Base-by-base conservation (phyloP, 2,329 filamentous ascomycete species). In the Aspergillus calidoustus region DNA sequence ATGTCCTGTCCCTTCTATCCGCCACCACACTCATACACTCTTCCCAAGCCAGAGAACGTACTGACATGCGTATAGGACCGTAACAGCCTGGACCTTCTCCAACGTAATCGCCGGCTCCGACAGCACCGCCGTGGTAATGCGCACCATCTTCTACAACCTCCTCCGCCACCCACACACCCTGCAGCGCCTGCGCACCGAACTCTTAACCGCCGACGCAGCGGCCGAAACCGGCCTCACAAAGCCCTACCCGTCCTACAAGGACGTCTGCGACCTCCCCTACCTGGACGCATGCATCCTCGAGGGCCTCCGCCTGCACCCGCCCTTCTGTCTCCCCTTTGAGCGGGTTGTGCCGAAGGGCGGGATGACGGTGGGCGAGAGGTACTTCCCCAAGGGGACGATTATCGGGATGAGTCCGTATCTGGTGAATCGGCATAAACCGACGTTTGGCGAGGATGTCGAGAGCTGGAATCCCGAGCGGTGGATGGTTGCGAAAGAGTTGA, bases 261-360 rank as follows among this genome's bases (percentile, higher is more conserved):
- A 69, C 25, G 64, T 74, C 9, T 66, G 74, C 11, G 63, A 68
- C 1, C 51, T 72, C 4, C 76, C 78, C 0, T 85, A 84, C 63
- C 75, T 86, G 9, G 80, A 84, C 63, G 83, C 83, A 0, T 79
- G 80, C 3, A 78, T 85, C 49, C 77, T 78, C 48, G 84, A 85
- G 64, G 79, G 77, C 0, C 68, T 84, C n/a, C 77, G 84, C 0
- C 72, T 84, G 19, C 79, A 76, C 19, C 70, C 70, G 7, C 63
- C 68, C 15, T 64, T 71, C 30, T 65, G 53, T 3, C 58, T 72
- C 6, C 69, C 66, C 19, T 57, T 71, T 34, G 64, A 64, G 22
- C 68, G 69, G 1, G 44, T 64, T 15, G 60, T 59, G 7, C 64
- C 64, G 9, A 15, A 30, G 3, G 48, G 47, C 0, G 64, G 64